Percentiles rank a stretch among this genome's conserved stretches.
Evolutionary conservation across 306 rosid species (phyloP).

Genomic region (Alnus glutinosa): DNA sequence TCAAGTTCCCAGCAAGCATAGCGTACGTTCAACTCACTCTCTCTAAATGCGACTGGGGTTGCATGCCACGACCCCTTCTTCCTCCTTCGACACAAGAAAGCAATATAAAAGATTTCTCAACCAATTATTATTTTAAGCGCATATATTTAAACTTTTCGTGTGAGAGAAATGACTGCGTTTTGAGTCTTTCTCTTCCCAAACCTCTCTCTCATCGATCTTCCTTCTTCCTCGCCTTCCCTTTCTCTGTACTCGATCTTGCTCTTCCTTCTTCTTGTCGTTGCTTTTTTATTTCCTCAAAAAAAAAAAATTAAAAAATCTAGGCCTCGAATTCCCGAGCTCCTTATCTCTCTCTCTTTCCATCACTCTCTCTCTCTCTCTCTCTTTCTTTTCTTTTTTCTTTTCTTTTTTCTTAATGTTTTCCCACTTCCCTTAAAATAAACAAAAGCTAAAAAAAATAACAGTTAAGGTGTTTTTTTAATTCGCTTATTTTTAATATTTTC

Average conservation of each 20-base stretch:
- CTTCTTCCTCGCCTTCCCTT: conserved; percentile 37
- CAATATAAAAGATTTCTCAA: conserved; percentile 36
- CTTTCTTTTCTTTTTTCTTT: conserved; percentile 2
- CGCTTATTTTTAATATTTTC: conserved; percentile 43
- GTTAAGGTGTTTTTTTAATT: conserved; percentile 16
- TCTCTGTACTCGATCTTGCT: conserved; percentile 49
- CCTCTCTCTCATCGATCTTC: background rate
- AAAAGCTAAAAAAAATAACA: conserved; percentile 21
- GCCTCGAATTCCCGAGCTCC: conserved; percentile 21
- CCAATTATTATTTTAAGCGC: conserved; percentile 33
- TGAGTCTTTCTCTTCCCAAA: conserved; percentile 28
- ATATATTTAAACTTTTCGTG: conserved; percentile 46
- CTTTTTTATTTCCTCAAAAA: conserved; percentile 3
- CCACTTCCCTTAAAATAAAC: conserved; percentile 57
- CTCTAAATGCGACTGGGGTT: conserved; percentile 26
- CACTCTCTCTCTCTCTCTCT: background rate
- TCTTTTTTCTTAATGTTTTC: conserved; percentile 5
- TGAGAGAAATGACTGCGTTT: conserved; percentile 64
- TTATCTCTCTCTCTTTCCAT: background rate
- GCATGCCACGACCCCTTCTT: background rate
- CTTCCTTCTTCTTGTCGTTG: conserved; percentile 13
- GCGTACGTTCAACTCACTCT: conserved; percentile 48
- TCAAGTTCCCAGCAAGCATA: too few relatives aligned
- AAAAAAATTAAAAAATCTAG: background rate
- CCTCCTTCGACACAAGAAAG: conserved; percentile 37